Conservation (phyloP, 176 grass and related monocot species). For the Oryza rufipogon region DNA sequence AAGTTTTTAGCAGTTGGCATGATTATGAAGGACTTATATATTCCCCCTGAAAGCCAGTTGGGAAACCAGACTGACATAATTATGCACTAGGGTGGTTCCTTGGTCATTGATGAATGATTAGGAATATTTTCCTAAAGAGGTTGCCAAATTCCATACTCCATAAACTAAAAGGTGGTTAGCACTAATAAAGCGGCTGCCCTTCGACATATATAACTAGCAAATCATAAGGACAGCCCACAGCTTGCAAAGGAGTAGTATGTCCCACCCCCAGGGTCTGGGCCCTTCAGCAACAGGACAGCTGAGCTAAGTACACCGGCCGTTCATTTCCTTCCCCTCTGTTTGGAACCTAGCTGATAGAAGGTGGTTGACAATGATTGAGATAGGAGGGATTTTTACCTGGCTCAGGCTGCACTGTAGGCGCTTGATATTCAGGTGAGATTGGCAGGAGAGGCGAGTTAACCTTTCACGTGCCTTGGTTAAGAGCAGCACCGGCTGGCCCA, state of each 20-base stretch:
- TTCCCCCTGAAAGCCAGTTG: background rate
- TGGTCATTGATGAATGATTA: conserved; percentile 32
- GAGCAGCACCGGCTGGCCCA: conserved; percentile 9
- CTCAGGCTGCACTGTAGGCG: conserved; percentile 6
- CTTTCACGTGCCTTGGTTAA: conserved; percentile 35
- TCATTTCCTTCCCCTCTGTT: conserved; percentile 12
- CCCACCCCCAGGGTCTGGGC: conserved; percentile 8
- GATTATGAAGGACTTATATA: conserved; percentile 2
- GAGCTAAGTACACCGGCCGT: conserved; percentile 37
- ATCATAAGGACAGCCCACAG: conserved; percentile 40
- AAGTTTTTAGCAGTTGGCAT: conserved; percentile 10
- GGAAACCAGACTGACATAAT: conserved; percentile 35
- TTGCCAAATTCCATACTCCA: background rate
- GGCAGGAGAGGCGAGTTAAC: conserved; percentile 6
- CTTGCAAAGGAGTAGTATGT: background rate
- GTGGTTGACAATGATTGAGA: conserved; percentile 44
- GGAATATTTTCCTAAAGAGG: conserved; percentile 1
- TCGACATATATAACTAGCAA: background rate
- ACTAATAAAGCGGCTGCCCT: background rate
- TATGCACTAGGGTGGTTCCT: conserved; percentile 20
- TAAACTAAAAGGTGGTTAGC: conserved; percentile 36
- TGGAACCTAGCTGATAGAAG: conserved; percentile 30
- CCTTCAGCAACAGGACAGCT: conserved; percentile 13
- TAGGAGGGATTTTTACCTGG: conserved; percentile 25
- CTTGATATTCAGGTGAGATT: conserved; percentile 35